These are phyloP conservation scores for Chlorella variabilis DNA, from an alignment of 163 green algal species.

Conservation along the genomic window DNA sequence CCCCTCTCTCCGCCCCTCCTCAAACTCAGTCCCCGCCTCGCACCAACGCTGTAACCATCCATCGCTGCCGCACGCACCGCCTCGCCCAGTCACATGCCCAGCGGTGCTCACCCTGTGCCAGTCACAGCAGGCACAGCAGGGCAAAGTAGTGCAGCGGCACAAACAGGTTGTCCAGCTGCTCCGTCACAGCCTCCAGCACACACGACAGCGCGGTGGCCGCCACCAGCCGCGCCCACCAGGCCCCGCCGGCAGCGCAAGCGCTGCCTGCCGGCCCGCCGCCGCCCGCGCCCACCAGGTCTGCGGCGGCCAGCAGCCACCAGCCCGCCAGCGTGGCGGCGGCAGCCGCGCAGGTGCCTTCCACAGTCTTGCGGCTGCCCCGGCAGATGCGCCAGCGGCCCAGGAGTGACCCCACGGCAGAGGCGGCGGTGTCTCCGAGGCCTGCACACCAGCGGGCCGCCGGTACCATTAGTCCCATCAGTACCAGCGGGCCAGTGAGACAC, in stretches of 20 bases:
- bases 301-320: slow-evolving; percentile 49
- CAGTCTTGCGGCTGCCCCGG: slow-evolving; percentile 68
- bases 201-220: slow-evolving; percentile 59
- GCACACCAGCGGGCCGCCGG: slow-evolving; percentile 5
- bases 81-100: too few relatives aligned
- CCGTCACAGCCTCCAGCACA: slow-evolving; percentile 77
- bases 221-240: slow-evolving; percentile 37
- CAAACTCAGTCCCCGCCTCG: too few relatives aligned
- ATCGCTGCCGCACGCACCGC: too few relatives aligned
- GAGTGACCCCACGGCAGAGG: slow-evolving; percentile 66
- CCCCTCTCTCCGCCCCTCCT: too few relatives aligned
- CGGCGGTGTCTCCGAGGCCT: slow-evolving; percentile 78
- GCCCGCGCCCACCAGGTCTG: background rate
- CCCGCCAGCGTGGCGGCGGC: slow-evolving; percentile 51
- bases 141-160: slow-evolving; percentile 77
- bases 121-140: slow-evolving; percentile 51
- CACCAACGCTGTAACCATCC: too few relatives aligned
- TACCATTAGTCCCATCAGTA: too few relatives aligned
- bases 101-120: too few relatives aligned
- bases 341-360: slow-evolving; percentile 72
- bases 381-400: slow-evolving; percentile 61
- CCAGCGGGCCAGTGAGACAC: too few relatives aligned
- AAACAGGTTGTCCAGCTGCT: slow-evolving; percentile 87
- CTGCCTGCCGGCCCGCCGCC: background rate
- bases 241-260: background rate